Evolutionary conservation across 306 rosid genomes (phyloP), one percentile per base, ranked within the genome.

Genomic region (Prinsepia uniflora): DNA sequence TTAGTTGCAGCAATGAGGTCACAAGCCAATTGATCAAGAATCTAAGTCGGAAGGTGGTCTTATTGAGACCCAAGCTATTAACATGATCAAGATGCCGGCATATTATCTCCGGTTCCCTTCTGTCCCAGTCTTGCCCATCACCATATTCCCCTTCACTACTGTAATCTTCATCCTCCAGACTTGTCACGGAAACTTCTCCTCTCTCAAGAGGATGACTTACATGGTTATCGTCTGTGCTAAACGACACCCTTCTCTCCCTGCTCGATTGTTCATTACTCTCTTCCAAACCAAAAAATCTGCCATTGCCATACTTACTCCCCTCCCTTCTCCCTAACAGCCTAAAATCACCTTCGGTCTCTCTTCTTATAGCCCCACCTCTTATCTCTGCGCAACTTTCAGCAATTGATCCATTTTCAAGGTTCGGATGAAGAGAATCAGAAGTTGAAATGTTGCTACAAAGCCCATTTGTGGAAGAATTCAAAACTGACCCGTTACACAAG

Each of bases 341-440:
- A 77, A 77, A 88, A 47, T 90, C 96, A 67, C 97, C 94, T 83
- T 93, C 98, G 48, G 97, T 90, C 85, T 93, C 98, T 75, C 97
- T 86, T 74, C 93, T 81, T 80, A 93, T 90, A 60, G 97, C 89
- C 53, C 90, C 84, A 82, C 89, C 96, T 72, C 89, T 88, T 52
- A 84, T 57, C 63, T 87, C 91, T 9, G 73, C 1, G 70, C 78
- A 83, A 77, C 82, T 83, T 71, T 78, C 88, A 48, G 89, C 83
- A 48, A 84, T 73, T 24, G 80, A 74, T 40, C 96, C 92, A 82
- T 85, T 86, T 70, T 82, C 92, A 40, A 77, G 63, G 72, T 75
- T 57, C 49, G 48, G 78, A 69, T 83, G 84, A 52, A 78, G 85
- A 68, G 72, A 82, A 67, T 52, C 55, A 81, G 84, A 84, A 56